These are phyloP conservation scores for Sorghum bicolor DNA, from an alignment of 176 grass and related monocot genomes.

Conservation along the genomic window Sorghum_bicolor_NCBIv3 NC_012875.2:17428501-17429000, in stretches of 20 bases:
- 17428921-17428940: background rate
- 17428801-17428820: background rate
- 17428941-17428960: constrained; percentile 12
- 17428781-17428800: background rate
- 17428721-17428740: background rate
- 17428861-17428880: background rate
- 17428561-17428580: constrained; percentile 22
- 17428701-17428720: constrained; percentile 1
- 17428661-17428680: constrained; percentile 57
- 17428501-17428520: constrained; percentile 93
- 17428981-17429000: background rate
- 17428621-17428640: constrained; percentile 58
- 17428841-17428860: background rate
- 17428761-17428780: background rate
- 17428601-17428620: background rate
- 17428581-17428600: constrained; percentile 1
- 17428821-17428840: constrained; percentile 2
- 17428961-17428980: background rate
- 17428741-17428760: background rate
- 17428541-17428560: constrained; percentile 97
- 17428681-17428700: constrained; percentile 80
- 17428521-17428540: constrained; percentile 89
- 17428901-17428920: background rate
- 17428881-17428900: background rate
- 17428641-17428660: constrained; percentile 77